A percentile compares a stretch with the other conserved stretches of the same genome.
phyloP scores from a whole-genome alignment of 1,139 yeast species.

The Candida anutae region DNA sequence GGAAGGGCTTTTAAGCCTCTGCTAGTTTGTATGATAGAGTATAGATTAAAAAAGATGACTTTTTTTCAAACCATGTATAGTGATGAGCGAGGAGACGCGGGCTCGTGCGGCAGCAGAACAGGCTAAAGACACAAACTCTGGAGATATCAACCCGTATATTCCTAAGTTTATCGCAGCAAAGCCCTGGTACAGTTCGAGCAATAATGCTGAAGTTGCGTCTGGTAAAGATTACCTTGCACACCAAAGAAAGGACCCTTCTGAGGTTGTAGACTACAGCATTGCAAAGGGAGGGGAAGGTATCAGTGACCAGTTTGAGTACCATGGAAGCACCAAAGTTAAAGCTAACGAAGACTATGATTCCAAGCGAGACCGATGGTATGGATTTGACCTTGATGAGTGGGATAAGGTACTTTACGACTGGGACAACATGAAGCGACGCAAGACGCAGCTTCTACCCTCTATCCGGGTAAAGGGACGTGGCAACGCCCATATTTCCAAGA shows the following conservation, averaged over 20 bases:
- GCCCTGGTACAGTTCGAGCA: conserved; percentile 11
- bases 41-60: neutral
- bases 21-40: conserved; percentile 2
- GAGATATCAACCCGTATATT: conserved; percentile 9
- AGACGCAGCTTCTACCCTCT: conserved; percentile 8
- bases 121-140: too few species aligned
- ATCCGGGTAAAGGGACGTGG: conserved; percentile 6
- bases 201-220: conserved; percentile 2
- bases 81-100: too few species aligned
- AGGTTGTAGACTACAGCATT: conserved; percentile 20
- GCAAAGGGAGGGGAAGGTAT: conserved; percentile 29
- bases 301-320: conserved; percentile 17
- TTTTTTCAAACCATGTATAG: too few species aligned
- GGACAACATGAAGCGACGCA: conserved; percentile 26
- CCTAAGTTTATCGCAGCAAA: conserved; percentile 10
- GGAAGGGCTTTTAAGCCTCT: conserved; percentile 38
- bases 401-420: conserved; percentile 39
- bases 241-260: conserved; percentile 34
- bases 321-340: conserved; percentile 16
- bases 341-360: conserved; percentile 50
- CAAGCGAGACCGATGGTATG: conserved; percentile 75
- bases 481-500: conserved; percentile 1
- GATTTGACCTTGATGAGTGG: conserved; percentile 58
- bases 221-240: conserved; percentile 39
- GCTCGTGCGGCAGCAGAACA: too few species aligned